Evolutionary conservation across 164 flowering plant genomes (phyloP).

Genomic region (Cinnamomum micranthum): DNA sequence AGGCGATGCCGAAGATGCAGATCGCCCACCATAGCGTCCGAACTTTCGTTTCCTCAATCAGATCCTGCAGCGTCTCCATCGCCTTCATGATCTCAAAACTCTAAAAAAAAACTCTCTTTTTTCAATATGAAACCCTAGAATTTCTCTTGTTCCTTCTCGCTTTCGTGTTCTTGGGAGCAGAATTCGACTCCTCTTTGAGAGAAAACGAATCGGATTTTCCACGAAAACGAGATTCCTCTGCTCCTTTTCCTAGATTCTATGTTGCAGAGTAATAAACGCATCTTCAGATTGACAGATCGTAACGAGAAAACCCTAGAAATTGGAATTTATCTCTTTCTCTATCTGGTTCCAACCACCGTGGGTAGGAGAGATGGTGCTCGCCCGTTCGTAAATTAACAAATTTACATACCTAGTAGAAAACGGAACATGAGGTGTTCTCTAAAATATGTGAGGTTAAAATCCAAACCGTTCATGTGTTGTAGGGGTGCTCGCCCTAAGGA

Average conservation of each 20-base stretch:
- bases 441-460: too few relatives aligned
- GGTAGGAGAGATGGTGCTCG: too few relatives aligned
- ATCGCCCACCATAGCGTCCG: conserved; percentile 87
- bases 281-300: too few relatives aligned
- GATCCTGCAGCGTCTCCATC: conserved; percentile 81
- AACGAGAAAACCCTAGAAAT: too few relatives aligned
- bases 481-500: too few relatives aligned
- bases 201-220: neutral
- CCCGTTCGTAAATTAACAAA: neutral
- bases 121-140: neutral
- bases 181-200: neutral
- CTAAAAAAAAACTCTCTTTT: neutral
- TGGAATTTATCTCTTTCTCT: too few relatives aligned
- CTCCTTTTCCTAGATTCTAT: too few relatives aligned
- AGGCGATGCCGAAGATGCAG: conserved; percentile 56
- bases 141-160: neutral
- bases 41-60: conserved; percentile 80
- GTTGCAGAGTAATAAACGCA: too few relatives aligned
- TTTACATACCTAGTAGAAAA: too few relatives aligned
- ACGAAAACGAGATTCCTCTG: neutral
- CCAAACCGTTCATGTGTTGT: too few relatives aligned
- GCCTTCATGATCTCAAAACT: conserved; percentile 43
- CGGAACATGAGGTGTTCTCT: too few relatives aligned
- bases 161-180: neutral
- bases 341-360: too few relatives aligned